These are phyloP conservation scores for Murraya paniculata DNA, from an alignment of 345 rosid genomes.

Conservation along the genomic window DNA sequence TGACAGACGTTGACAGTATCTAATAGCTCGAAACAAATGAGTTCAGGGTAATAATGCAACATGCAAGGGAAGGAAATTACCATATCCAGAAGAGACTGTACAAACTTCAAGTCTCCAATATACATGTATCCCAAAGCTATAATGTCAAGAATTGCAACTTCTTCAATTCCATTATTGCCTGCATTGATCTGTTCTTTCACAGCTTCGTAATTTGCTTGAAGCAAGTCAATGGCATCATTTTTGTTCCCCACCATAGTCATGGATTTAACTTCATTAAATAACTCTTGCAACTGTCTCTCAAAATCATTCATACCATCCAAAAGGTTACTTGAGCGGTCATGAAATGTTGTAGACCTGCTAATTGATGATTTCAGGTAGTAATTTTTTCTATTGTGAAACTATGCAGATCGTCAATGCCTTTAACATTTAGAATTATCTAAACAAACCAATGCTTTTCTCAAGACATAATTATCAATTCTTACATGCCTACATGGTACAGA, in stretches of 20 bases:
- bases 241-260: conserved; percentile 55
- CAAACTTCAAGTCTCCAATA: conserved; percentile 59
- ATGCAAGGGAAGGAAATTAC: conserved; percentile 33
- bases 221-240: conserved; percentile 64
- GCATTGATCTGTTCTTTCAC: conserved; percentile 62
- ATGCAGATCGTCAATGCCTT: conserved; percentile 9
- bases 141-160: conserved; percentile 78
- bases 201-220: conserved; percentile 75
- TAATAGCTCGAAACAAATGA: background rate
- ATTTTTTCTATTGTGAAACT: conserved; percentile 11
- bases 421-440: conserved; percentile 10
- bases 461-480: background rate
- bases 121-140: conserved; percentile 75
- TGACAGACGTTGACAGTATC: background rate
- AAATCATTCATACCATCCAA: conserved; percentile 40
- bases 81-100: conserved; percentile 46
- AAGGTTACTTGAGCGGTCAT: conserved; percentile 28
- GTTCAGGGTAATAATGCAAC: background rate
- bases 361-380: conserved; percentile 2
- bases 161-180: conserved; percentile 59
- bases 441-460: background rate
- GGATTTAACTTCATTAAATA: conserved; percentile 64
- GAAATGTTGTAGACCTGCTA: conserved; percentile 39
- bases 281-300: conserved; percentile 65
- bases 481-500: background rate